Conservation (phyloP, 371 early-diverging fungal species). For the Cokeromyces recurvatus region DNA sequence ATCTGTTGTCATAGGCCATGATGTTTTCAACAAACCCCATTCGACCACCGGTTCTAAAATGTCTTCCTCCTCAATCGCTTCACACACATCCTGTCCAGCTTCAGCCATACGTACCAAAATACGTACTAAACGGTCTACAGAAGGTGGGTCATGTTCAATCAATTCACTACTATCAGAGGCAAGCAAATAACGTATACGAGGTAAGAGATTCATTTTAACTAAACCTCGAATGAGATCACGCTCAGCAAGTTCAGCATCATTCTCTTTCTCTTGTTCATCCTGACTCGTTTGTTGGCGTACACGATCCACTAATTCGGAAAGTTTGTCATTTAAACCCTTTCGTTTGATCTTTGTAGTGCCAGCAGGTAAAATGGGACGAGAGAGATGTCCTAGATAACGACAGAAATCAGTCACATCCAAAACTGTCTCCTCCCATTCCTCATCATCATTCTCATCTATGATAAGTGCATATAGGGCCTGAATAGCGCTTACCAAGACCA, state of each 20-base stretch:
- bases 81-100: slow-evolving; percentile 39
- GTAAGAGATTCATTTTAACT: slow-evolving; percentile 51
- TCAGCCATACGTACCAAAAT: slow-evolving; percentile 45
- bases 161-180: slow-evolving; percentile 21
- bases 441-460: slow-evolving; percentile 15
- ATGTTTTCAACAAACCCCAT: slow-evolving; percentile 33
- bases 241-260: slow-evolving; percentile 46
- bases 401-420: slow-evolving; percentile 14
- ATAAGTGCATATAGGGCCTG: slow-evolving; percentile 44
- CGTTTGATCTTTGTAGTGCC: neutral
- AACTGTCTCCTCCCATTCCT: slow-evolving; percentile 3
- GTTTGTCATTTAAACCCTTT: slow-evolving; percentile 14
- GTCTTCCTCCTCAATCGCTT: slow-evolving; percentile 42
- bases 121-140: slow-evolving; percentile 39
- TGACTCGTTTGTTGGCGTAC: slow-evolving; percentile 20
- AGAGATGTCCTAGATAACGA: slow-evolving; percentile 25
- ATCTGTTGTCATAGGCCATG: slow-evolving; percentile 45
- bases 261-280: slow-evolving; percentile 15
- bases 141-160: slow-evolving; percentile 31
- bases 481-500: slow-evolving; percentile 53
- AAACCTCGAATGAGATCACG: slow-evolving; percentile 51
- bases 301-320: slow-evolving; percentile 18
- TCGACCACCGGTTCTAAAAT: slow-evolving; percentile 40
- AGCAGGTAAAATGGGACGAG: slow-evolving; percentile 4
- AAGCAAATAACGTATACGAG: slow-evolving; percentile 53